Evolutionary conservation across 768 basidiomycete species (phyloP).

Genomic region (Phaeotremella fagi): DNA sequence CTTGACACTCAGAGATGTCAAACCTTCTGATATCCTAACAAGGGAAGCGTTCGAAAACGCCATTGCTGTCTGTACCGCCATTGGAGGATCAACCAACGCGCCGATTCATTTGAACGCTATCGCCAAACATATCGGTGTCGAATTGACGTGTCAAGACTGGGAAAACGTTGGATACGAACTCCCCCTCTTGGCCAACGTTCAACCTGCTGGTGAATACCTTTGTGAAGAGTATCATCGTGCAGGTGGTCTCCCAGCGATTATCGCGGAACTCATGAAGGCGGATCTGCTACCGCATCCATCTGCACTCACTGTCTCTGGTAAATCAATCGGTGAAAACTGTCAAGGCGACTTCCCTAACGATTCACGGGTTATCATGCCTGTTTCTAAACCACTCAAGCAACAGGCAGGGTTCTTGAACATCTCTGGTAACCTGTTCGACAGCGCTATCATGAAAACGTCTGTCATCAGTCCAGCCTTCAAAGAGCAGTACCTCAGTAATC

Average conservation of each 20-base stretch:
- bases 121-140: slow-evolving; percentile 56
- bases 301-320: slow-evolving; percentile 39
- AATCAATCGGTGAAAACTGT: slow-evolving; percentile 40
- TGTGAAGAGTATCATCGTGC: slow-evolving; percentile 45
- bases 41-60: slow-evolving; percentile 75
- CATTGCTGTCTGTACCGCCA: slow-evolving; percentile 70
- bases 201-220: slow-evolving; percentile 78
- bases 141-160: slow-evolving; percentile 79
- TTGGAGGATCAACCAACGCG: slow-evolving; percentile 70
- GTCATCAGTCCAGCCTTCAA: slow-evolving; percentile 43
- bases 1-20: slow-evolving; percentile 29
- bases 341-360: slow-evolving; percentile 36
- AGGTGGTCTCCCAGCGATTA: slow-evolving; percentile 41
- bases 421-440: slow-evolving; percentile 43
- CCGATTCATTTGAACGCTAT: slow-evolving; percentile 5
- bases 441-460: slow-evolving; percentile 46
- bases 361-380: slow-evolving; percentile 38
- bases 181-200: slow-evolving; percentile 92
- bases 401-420: slow-evolving; percentile 46
- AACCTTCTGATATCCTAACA: slow-evolving; percentile 58
- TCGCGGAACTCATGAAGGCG: slow-evolving; percentile 37
- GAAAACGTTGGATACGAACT: slow-evolving; percentile 80
- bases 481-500: slow-evolving; percentile 43
- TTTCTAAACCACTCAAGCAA: slow-evolving; percentile 32
- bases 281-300: slow-evolving; percentile 30